Percentiles rank a stretch among this genome's conserved stretches.
phyloP scores from a whole-genome alignment of 73 alveolate genomes.

The Paramecium biaurelia region DNA sequence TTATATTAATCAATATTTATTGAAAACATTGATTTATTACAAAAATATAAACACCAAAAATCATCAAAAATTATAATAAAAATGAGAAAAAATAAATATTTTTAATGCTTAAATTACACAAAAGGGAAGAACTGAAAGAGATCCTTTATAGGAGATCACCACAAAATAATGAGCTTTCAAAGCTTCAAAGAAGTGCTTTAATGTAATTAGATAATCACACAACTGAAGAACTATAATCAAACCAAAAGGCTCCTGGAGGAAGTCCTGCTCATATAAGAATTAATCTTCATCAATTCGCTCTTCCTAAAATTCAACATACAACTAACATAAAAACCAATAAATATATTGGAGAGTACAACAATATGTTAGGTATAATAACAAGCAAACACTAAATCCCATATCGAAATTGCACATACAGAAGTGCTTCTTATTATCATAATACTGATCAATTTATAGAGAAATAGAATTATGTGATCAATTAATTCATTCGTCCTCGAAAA shows the following conservation, averaged over 20 bases:
- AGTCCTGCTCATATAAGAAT: constrained; percentile 14
- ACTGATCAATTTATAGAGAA: not conserved
- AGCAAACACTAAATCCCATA: constrained; percentile 2
- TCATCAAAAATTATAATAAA: not conserved
- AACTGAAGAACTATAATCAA: not conserved
- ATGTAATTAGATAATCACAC: not conserved
- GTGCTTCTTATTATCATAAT: constrained; percentile 16
- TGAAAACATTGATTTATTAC: not conserved
- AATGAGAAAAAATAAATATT: not conserved
- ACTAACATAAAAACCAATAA: not conserved
- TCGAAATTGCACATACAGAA: not conserved
- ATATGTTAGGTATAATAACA: constrained; percentile 3
- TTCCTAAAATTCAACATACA: not conserved
- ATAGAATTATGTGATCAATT: not conserved
- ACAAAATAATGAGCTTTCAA: not conserved
- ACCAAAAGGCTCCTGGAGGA: constrained; percentile 14
- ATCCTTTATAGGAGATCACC: not conserved
- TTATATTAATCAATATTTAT: not conserved
- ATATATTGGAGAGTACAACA: not conserved
- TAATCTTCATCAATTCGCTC: not conserved
- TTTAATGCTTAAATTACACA: constrained; percentile 1
- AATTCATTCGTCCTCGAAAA: not conserved
- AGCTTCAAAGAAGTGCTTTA: not conserved
- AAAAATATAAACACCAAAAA: not conserved
- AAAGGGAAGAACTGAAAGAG: constrained; percentile 1